Evolutionary conservation across 768 basidiomycete genomes (phyloP), one percentile per base, ranked within the genome.

Genomic region (Leccinum subgranulosum): DNA sequence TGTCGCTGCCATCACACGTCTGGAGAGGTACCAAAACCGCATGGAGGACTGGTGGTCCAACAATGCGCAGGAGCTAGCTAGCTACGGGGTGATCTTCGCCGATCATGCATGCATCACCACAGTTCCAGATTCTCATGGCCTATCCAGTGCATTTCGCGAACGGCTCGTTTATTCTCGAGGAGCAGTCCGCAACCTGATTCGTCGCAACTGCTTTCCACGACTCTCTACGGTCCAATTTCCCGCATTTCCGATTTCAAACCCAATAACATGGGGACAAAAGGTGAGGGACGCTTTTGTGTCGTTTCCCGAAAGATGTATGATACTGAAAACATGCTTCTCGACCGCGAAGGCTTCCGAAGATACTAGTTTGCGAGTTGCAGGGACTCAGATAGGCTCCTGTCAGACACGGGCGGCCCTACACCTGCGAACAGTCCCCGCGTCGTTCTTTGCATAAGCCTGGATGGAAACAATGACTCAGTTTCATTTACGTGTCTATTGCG

Each of bases 31-130:
- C 51, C 49, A 45, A 14, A 29, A 34, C 49, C 23, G 31, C 43
- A 70, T 68, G 68, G 66, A 70, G 15, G 51, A 61, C 21, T 63
- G 61, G 68, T 70, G 64, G 66, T 46, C 52, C 3, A 58, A 57
- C 15, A 63, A 70, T 25, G 56, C 34, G 17, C 19, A 14, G 29
- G 60, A 59, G 1, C 43, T 68, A 7, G 36, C 25, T n/a, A 51
- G 15, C n/a, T 23, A 51, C 4, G 64, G 61, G 8, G 61, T 68
- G 59, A n/a, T 31, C 15, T 69, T 68, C 6, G 29, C 23, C 11
- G 66, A 50, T 12, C 64, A 69, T 29, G 64, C 64, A 6, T 69
- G 67, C 27, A 29, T 66, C 14, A 69, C 67, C 11, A 48, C 62
- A 1, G 17, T 66, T 23, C 56, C 56, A 17, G 53, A 59, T 23